Percentiles rank a stretch among this genome's conserved stretches.
Evolutionary conservation across 1,139 yeast genomes (phyloP).

Genomic region (Lodderomyces elongisporus): DNA sequence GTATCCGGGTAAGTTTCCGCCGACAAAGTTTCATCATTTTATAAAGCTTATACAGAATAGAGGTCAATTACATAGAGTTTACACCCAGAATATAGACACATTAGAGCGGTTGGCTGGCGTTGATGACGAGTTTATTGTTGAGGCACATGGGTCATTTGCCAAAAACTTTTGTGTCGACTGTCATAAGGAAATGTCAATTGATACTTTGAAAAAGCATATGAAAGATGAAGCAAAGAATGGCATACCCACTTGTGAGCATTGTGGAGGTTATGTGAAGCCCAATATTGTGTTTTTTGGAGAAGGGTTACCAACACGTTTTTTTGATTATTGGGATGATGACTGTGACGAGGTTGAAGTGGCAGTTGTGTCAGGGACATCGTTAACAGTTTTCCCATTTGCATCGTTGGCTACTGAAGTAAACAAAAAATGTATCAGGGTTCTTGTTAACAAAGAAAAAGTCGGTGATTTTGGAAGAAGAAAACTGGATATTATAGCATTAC

Average conservation of each 20-base stretch:
- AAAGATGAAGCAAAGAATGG: conserved; percentile 9
- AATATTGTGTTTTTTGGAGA: conserved; percentile 94
- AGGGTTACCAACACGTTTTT: conserved; percentile 65
- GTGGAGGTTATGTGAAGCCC: conserved; percentile 81
- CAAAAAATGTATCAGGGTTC: conserved; percentile 46
- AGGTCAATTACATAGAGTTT: conserved; percentile 58
- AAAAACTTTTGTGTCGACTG: conserved; percentile 79
- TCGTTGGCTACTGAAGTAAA: conserved; percentile 65
- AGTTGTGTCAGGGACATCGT: conserved; percentile 87
- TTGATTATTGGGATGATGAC: conserved; percentile 66
- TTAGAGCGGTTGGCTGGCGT: conserved; percentile 84
- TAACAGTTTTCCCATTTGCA: conserved; percentile 89
- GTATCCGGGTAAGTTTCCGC: conserved; percentile 81
- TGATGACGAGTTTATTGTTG: conserved; percentile 57
- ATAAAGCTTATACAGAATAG: conserved; percentile 64
- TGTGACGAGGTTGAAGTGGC: conserved; percentile 59
- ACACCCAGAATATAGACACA: conserved; percentile 91
- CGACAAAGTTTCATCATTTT: conserved; percentile 76
- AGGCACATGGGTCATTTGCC: conserved; percentile 95
- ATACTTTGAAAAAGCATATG: conserved; percentile 44
- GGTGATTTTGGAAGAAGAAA: conserved; percentile 56
- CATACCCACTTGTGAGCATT: conserved; percentile 48
- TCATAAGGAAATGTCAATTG: conserved; percentile 46
- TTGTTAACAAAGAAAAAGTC: conserved; percentile 71
- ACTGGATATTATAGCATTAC: conserved; percentile 55